Percentiles rank a stretch among this genome's conserved stretches.
phyloP scores from a whole-genome alignment of 768 basidiomycete genomes.

The Lentinula sp. region DNA sequence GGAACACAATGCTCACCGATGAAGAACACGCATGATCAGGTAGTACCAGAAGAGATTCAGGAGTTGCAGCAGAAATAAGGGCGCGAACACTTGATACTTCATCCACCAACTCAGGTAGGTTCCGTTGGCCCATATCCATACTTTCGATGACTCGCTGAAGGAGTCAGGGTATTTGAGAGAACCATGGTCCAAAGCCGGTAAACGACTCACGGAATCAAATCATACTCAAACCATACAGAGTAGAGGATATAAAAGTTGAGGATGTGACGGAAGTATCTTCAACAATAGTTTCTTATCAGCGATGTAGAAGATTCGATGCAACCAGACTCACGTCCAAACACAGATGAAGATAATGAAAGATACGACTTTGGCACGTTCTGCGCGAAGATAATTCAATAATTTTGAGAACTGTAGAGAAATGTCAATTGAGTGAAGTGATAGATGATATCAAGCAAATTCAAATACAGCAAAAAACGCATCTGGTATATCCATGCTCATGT shows the following conservation, averaged over 20 bases:
- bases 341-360: slow-evolving; percentile 59
- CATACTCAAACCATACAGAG: slow-evolving; percentile 79
- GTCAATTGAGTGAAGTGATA: background rate
- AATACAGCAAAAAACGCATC: slow-evolving; percentile 83
- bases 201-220: slow-evolving; percentile 63
- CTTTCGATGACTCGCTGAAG: slow-evolving; percentile 5
- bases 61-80: slow-evolving; percentile 52
- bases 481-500: slow-evolving; percentile 95
- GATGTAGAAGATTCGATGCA: slow-evolving; percentile 53
- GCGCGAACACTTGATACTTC: slow-evolving; percentile 58
- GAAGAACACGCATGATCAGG: slow-evolving; percentile 54
- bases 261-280: slow-evolving; percentile 90
- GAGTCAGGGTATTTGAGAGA: background rate
- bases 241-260: slow-evolving; percentile 81
- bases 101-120: slow-evolving; percentile 59
- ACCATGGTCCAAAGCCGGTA: background rate
- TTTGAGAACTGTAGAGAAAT: slow-evolving; percentile 59
- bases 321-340: slow-evolving; percentile 8
- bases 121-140: slow-evolving; percentile 43
- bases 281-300: background rate
- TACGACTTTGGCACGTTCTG: slow-evolving; percentile 53
- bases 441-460: slow-evolving; percentile 6
- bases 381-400: slow-evolving; percentile 79
- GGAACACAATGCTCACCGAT: background rate
- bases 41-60: slow-evolving; percentile 76